Evolutionary conservation across 768 basidiomycete species (phyloP), one percentile per base, ranked within the genome.

Genomic region (Phlegmacium glaucopus): DNA sequence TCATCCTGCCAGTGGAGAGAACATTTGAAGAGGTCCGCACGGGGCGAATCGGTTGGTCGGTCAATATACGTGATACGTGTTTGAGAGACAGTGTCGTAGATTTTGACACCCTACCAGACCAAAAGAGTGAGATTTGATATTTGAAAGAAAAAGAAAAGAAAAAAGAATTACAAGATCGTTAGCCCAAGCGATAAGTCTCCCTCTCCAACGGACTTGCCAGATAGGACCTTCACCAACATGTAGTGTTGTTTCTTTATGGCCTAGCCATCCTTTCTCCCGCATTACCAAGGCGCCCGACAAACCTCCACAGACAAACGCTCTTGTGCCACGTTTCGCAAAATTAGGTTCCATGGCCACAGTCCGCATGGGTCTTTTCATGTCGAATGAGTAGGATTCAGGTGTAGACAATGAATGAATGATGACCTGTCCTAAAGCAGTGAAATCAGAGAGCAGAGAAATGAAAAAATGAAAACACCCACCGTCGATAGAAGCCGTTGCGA

Each of bases 231-330:
- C 96, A 4, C 87, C 89, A 4, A 63, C 74, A 59, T 93, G 86
- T 15, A 96, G 63, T 6, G 85, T 65, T 0, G 85, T 90, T 63
- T 95, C 94, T 59, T 90, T 96, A 58, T 96, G 90, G 0, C 95
- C 94, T 1, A 97, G 68, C 94, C 96, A 97, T 6, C 94, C 90
- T 61, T 96, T 97, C 72, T 97, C 95, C 53, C 89, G 82, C 56
- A 96, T 58, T n/a, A 90, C 72, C 22, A 99, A 70, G 16, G 76
- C 82, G 4, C 96, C 95, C 0, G 90, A 87, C 77, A 95, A 77
- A 8, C 96, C 96, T 16, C 95, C 96, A 46, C 87, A 91, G 9
- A 96, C 87, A 56, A 96, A 86, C 0, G 87, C 79, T 16, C 91
- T 77, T 7, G 87, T 80, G 30, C 77, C 75, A 42, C 79, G 80